Evolutionary conservation across 495 filamentous ascomycete species (phyloP).

Genomic region (Clohesyomyces aquaticus): DNA sequence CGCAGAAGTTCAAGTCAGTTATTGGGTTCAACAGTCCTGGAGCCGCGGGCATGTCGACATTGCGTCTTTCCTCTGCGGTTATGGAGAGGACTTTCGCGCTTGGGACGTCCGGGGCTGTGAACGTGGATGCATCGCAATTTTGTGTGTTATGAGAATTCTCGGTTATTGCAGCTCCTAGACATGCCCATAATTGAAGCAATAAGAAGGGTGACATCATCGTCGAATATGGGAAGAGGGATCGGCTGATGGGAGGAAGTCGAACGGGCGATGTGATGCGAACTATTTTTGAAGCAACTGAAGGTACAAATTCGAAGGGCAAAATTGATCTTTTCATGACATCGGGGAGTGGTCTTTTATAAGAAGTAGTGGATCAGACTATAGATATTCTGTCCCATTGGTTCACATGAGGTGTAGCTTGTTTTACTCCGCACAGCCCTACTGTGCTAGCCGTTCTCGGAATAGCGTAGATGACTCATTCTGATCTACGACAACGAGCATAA

Average conservation of each 20-base stretch:
- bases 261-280: too few species aligned
- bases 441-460: conserved; percentile 1
- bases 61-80: conserved; percentile 3
- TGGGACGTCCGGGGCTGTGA: conserved; percentile 8
- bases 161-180: conserved; percentile 3
- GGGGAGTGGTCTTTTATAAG: too few species aligned
- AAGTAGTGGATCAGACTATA: too few species aligned
- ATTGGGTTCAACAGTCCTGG: neutral
- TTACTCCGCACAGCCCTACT: neutral
- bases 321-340: too few species aligned
- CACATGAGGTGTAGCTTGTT: too few species aligned
- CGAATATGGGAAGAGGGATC: conserved; percentile 1
- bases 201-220: neutral
- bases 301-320: too few species aligned
- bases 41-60: conserved; percentile 2
- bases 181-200: neutral
- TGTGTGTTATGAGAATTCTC: neutral
- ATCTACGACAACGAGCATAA: too few species aligned
- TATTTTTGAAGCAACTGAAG: too few species aligned
- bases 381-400: too few species aligned
- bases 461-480: too few species aligned
- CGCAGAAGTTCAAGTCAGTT: conserved; percentile 2
- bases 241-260: neutral
- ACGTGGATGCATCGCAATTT: conserved; percentile 10
- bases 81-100: conserved; percentile 13